Evolutionary conservation across 352 stramenopile genomes (phyloP), one percentile per base, ranked within the genome.

Genomic region (Phytophthora nicotianae): DNA sequence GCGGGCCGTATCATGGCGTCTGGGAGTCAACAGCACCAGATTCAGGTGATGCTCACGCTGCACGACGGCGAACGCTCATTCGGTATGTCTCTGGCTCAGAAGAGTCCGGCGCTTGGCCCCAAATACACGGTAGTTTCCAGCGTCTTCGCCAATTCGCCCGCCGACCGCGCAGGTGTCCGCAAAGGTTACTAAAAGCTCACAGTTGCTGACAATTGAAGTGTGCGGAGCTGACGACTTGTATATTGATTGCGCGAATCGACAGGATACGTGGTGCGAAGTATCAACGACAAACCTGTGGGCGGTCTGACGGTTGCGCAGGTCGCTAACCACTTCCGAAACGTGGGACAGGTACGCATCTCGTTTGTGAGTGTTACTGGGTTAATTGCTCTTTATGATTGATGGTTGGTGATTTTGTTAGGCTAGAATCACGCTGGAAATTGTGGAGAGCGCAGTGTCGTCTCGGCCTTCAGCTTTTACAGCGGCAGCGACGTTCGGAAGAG

Each of bases 51-150:
- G n/a, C 66, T 89, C 41, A 56, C 42, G n/a, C 81, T 88, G 55
- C 54, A 55, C 9, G n/a, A 63, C 14, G 62, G 68, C 35, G 83
- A 92, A 46, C 62, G 66, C 4, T 88, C 79, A 14, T 92, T 92
- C 42, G 83, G 83, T 43, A 90, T 92, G 77, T 86, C 79, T 41
- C 65, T 91, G 10, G 77, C 79, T 27, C 75, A 84, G 51, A 66
- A 65, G 24, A 56, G 46, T 0, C 43, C 42, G 2, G 21, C 66
- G 0, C 16, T 73, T 14, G 49, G 67, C 0, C 14, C 50, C 3
- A 68, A 77, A 35, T 87, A 67, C 24, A 80, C 78, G 3, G 65
- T 80, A 19, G 77, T 90, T 17, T 83, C 78, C 32, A 86, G 68
- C 47, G 70, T 91, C 38, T 87, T 88, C 33, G 67, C 69, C 13